Conservation (phyloP, 768 basidiomycete genomes). For the Leccinum variicolor region DNA sequence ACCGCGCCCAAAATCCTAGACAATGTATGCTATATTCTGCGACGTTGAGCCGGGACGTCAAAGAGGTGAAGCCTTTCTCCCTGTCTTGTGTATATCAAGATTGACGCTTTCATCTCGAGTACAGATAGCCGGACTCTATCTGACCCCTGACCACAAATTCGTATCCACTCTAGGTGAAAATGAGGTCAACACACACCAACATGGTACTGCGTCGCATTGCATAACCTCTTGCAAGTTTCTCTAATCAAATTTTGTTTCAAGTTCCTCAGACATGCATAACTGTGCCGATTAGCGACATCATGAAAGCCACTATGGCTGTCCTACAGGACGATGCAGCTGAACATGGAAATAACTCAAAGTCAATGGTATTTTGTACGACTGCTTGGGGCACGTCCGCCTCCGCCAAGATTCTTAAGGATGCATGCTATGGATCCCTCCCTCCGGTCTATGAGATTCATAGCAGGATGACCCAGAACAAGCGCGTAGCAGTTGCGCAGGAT, state of each 20-base stretch:
- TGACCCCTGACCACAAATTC: constrained; percentile 36
- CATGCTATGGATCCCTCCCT: constrained; percentile 26
- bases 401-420: constrained; percentile 33
- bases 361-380: constrained; percentile 68
- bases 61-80: constrained; percentile 35
- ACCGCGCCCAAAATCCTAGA: constrained; percentile 48
- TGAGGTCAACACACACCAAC: constrained; percentile 60
- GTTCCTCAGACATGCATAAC: constrained; percentile 47
- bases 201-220: constrained; percentile 36
- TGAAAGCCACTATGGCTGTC: constrained; percentile 41
- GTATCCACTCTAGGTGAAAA: constrained; percentile 56
- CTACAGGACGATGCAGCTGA: constrained; percentile 33
- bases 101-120: not conserved
- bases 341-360: constrained; percentile 34
- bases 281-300: constrained; percentile 38
- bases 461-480: constrained; percentile 46
- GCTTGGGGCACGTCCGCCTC: constrained; percentile 53
- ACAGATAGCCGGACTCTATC: constrained; percentile 28
- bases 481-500: constrained; percentile 45
- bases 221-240: not conserved
- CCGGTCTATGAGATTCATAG: constrained; percentile 56
- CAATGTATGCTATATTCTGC: constrained; percentile 73
- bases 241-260: constrained; percentile 16
- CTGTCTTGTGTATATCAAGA: not conserved
- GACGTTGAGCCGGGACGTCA: constrained; percentile 69